Evolutionary conservation across 225 moss, liverwort and hornwort species (phyloP).

Genomic region (Takakia lepidozioides): DNA sequence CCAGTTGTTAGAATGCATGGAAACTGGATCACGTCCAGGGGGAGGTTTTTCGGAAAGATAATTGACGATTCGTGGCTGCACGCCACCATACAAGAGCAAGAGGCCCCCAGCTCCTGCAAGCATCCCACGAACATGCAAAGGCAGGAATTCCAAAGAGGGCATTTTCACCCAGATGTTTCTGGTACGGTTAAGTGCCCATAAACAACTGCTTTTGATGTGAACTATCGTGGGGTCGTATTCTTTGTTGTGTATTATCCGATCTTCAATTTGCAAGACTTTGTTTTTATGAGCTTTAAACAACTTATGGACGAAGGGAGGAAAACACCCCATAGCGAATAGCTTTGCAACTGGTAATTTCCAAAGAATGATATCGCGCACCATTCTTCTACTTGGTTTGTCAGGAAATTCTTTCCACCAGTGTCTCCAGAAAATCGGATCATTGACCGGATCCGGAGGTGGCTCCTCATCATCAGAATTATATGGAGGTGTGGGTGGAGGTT

Average conservation of each 20-base stretch:
- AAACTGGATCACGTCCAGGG: conserved; percentile 11
- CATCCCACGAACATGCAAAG: conserved; percentile 17
- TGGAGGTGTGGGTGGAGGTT: not conserved
- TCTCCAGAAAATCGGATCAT: conserved; percentile 17
- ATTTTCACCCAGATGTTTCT: conserved; percentile 20
- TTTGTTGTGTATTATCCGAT: conserved; percentile 16
- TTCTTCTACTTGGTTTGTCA: conserved; percentile 3
- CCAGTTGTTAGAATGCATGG: conserved; percentile 8
- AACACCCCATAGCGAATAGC: conserved; percentile 25
- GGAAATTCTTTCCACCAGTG: conserved; percentile 23
- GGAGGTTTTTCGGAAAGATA: not conserved
- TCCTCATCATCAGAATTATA: accelerated
- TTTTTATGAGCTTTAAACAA: conserved; percentile 20
- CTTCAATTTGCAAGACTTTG: conserved; percentile 8
- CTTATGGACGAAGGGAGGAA: conserved; percentile 15
- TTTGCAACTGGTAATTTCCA: conserved; percentile 40
- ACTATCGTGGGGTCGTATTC: conserved; percentile 40
- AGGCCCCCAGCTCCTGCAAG: conserved; percentile 29
- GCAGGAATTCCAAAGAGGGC: conserved; percentile 30
- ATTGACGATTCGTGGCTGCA: conserved; percentile 8
- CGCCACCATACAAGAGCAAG: conserved; percentile 21
- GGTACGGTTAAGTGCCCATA: conserved; percentile 37
- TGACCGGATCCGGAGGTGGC: not conserved
- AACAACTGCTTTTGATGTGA: conserved; percentile 12
- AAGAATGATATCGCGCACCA: conserved; percentile 20